Base-by-base conservation (phyloP, 2,329 filamentous ascomycete species). In the Penicillium sp. region DNA sequence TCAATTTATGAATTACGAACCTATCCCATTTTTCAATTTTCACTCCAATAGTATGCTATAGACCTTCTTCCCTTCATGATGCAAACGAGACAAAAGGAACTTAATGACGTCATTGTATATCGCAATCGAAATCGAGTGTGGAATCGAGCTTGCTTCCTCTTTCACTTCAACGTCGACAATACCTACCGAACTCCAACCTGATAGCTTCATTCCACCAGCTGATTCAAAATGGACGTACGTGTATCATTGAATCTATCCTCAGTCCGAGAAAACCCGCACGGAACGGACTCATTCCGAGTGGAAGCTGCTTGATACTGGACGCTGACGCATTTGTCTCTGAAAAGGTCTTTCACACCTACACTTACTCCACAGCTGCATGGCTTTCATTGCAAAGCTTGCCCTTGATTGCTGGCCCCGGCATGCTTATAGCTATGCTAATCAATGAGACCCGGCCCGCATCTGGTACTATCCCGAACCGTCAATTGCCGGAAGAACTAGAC, bases 391-490 rank as follows among this genome's bases (percentile, higher is more conserved):
- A 72, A 47, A 66, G 67, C 26, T 30, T 77, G 8, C 70, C 78
- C 0, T 67, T 84, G 42, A 70, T 83, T 37, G 51, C 73, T 4
- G 72, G 74, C 4, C 81, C 81, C 0, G 76, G 73, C 16, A 68
- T 84, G 50, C 76, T 84, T 14, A 69, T 77, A 38, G 69, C 75
- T 8, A 62, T 83, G 44, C 70, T 81, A 23, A 72, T 74, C 2
- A 71, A 73, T 34, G 75, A 80, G 47, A 69, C 74, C 26, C 72
- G 74, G 43, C 69, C 74, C 47, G 64, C 73, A 37, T 72, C 73
- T 38, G 63, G 74, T 80, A 65, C 44, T 69, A 38, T 27, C 4
- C 15, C 6, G 31, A 77, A 79, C 66, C 15, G 69, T 86, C 18
- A 83, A 88, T 27, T 27, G 25, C 10, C 6, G n/a, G 25, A 27